Evolutionary conservation across 441 rosid species (phyloP), one percentile per base, ranked within the genome.

Genomic region (Metrosideros polymorpha): DNA sequence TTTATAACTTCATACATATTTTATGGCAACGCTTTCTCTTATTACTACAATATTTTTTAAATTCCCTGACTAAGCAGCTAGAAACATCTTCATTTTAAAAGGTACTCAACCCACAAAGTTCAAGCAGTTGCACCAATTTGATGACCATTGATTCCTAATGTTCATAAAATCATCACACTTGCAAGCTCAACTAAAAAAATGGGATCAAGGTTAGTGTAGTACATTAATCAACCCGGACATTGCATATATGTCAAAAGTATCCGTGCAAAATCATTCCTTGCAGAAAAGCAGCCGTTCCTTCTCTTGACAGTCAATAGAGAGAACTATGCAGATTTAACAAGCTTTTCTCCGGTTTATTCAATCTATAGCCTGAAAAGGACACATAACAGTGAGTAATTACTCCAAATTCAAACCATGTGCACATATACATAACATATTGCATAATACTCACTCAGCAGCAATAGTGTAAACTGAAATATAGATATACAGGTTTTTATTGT

Each of bases 141-240:
- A 32, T 85, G 79, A 71, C n/a, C 79, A 22, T 22, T 39, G n/a
- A 71, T 39, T 56, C 47, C 10, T 71, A 75, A 32, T 50, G 63
- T 24, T 49, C 27, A 43, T 51, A 82, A 83, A 42, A 59, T 25
- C 39, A 86, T 49, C 61, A 45, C 32, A 35, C 66, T 77, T 57
- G 25, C 71, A 59, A 90, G 82, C 66, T 54, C 39, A 84, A 87
- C 83, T 7, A 35, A 86, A 89, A 0, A 53, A 47, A 52, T 52
- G 79, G 43, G 83, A 85, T 86, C 29, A 77, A 87, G 63, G 88
- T 54, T 84, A 89, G 85, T 95, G 61, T 77, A 89, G 85, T 96
- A 96, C 99, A 94, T 98, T 95, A 85, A 94, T 94, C 92, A 95
- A 92, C 89, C 97, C 98, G 90, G 99, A 95, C 99, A 98, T 96